A percentile compares a stretch with the other conserved stretches of the same genome.
Conservation (phyloP, 225 moss, liverwort and hornwort genomes). For the Polytrichum formosum region DNA sequence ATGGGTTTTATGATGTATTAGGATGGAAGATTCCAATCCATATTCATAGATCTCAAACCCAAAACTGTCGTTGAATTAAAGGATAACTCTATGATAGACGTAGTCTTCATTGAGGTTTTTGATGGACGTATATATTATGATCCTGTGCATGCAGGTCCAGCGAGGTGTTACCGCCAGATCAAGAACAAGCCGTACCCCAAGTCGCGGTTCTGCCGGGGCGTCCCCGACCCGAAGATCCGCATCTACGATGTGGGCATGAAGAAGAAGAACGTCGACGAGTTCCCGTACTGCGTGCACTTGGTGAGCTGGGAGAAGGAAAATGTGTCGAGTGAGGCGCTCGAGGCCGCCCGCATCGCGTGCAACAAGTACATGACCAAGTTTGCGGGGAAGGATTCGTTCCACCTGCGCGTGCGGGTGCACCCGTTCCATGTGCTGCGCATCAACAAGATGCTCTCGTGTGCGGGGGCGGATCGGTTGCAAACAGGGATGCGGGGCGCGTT, state of each 20-base stretch:
- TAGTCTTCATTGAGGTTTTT: no score
- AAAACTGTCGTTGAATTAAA: no score
- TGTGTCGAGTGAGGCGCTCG: no score
- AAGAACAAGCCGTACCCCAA: conserved; percentile 15
- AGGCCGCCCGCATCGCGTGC: no score
- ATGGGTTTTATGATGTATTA: no score
- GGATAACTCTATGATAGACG: no score
- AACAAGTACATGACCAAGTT: conserved; percentile 23
- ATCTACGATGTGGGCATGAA: conserved; percentile 18
- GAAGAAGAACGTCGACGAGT: conserved; percentile 55
- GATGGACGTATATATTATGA: no score
- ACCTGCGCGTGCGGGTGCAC: conserved; percentile 54
- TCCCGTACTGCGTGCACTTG: conserved; percentile 52
- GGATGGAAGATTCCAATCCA: no score
- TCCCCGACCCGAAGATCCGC: conserved; percentile 54
- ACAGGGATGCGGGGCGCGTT: conserved; percentile 74
- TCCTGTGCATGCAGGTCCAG: conserved; percentile 42
- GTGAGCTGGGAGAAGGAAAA: conserved; percentile 30
- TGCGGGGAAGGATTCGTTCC: conserved; percentile 55
- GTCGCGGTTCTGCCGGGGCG: conserved; percentile 57
- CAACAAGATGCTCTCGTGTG: conserved; percentile 21
- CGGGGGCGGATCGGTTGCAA: conserved; percentile 45
- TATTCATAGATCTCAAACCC: no score
- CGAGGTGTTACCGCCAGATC: conserved; percentile 58
- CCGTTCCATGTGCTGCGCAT: conserved; percentile 46